Evolutionary conservation across 148 eudicot species (phyloP), one percentile per base, ranked within the genome.

Genomic region (Fagopyrum tataricum): DNA sequence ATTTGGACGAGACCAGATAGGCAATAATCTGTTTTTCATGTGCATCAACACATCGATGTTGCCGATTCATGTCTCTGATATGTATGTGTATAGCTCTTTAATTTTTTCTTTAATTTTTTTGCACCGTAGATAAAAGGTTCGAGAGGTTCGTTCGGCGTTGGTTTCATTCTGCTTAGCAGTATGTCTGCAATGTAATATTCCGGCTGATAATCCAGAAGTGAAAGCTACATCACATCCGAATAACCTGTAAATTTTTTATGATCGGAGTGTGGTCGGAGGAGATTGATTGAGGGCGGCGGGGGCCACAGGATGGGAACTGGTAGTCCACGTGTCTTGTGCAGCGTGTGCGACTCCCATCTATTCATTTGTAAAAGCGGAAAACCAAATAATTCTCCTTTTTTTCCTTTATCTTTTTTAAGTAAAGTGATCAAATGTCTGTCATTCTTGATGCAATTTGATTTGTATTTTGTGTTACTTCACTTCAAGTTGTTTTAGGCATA

Each of bases 11-110:
- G 66, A 59, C 17, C 5, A 64, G 44, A 9, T 64, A 7, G 69
- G 69, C 44, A 43, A 64, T 64, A 20, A 39, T 64, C 69, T 3
- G 24, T 8, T 55, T 55, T 55, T 55, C 6, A 20, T 7, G 23
- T 18, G 31, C 61, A 18, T 55, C 24, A 18, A 55, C 61, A 8
- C 24, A 55, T 55, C 8, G 21, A 18, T n/a, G 20, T 55, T 18
- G 69, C 69, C 69, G 43, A 64, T 64, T 31, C 37, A 37, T 64
- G 43, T 64, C 43, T 64, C 13, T 64, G 44, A 31, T 42, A 37
- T 64, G 6, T 64, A 14, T 64, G 69, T 64, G 18, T 37, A 64
- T 64, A 64, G 69, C 43, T 37, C 40, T 15, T 31, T 14, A 64
- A 37, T 39, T 37, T 37, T 64, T 4, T 4, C 10, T 55, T 56